Percentiles rank a stretch among this genome's conserved stretches.
Conservation (phyloP, 192 early-diverging fungal genomes). For the Glomus cerebriforme region DNA sequence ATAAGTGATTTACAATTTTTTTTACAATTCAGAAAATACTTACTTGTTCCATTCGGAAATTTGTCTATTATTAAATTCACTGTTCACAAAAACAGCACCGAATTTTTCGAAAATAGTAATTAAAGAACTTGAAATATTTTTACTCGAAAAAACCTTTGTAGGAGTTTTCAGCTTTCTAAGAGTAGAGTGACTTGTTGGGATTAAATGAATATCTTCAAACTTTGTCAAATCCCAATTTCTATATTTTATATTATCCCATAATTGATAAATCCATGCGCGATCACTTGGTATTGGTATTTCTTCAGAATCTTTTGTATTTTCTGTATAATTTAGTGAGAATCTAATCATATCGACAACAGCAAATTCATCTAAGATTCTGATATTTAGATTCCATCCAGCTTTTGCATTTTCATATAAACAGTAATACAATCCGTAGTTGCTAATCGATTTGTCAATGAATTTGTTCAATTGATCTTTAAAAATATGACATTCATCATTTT, state of each 20-base stretch:
- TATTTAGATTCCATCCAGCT: background rate
- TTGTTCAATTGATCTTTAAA: background rate
- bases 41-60: background rate
- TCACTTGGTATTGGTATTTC: background rate
- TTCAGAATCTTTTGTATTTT: background rate
- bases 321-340: background rate
- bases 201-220: background rate
- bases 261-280: background rate
- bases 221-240: background rate
- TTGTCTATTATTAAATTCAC: background rate
- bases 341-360: background rate
- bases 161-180: background rate
- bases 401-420: background rate
- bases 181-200: background rate
- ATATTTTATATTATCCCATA: background rate
- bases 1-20: no score
- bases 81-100: background rate
- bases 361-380: background rate
- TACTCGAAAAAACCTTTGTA: background rate
- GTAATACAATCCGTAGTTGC: background rate
- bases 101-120: constrained; percentile 1
- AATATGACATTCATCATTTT: background rate
- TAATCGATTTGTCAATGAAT: background rate
- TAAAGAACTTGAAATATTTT: background rate
- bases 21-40: no score